phyloP scores from a whole-genome alignment of 257 asterid genomes.

The Solanum corneliomulleri region DNA sequence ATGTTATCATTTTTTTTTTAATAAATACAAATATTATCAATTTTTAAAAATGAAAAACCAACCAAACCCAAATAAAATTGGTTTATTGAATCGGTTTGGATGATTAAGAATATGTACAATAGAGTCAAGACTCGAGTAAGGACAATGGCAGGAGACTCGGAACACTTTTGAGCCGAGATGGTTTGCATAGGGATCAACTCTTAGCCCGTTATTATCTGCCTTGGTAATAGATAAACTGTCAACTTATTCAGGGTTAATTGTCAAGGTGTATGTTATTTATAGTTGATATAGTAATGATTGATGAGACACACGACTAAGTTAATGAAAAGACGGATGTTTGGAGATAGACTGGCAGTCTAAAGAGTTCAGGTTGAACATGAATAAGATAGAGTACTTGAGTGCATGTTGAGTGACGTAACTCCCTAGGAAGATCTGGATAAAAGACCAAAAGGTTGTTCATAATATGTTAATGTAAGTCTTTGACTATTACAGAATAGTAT shows the following conservation, averaged over 20 bases:
- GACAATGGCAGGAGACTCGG: background rate
- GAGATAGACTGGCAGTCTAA: background rate
- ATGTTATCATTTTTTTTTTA: no score
- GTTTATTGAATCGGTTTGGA: background rate
- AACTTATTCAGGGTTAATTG: background rate
- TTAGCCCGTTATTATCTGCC: background rate
- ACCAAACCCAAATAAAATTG: background rate
- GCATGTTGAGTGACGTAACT: background rate
- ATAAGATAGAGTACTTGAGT: background rate
- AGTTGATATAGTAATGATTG: background rate
- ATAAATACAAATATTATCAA: no score
- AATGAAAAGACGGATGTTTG: background rate
- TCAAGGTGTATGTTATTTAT: background rate
- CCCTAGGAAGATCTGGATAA: background rate
- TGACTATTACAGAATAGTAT: background rate
- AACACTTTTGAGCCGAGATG: background rate
- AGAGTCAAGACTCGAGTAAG: background rate
- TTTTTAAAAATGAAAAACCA: background rate
- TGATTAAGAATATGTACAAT: background rate
- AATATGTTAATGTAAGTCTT: background rate
- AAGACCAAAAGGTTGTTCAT: background rate
- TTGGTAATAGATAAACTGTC: background rate
- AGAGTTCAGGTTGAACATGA: background rate
- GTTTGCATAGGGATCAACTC: background rate
- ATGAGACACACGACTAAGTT: background rate